phyloP scores from a whole-genome alignment of 176 grass and related monocot species.

The Metroxylon sagu region DNA sequence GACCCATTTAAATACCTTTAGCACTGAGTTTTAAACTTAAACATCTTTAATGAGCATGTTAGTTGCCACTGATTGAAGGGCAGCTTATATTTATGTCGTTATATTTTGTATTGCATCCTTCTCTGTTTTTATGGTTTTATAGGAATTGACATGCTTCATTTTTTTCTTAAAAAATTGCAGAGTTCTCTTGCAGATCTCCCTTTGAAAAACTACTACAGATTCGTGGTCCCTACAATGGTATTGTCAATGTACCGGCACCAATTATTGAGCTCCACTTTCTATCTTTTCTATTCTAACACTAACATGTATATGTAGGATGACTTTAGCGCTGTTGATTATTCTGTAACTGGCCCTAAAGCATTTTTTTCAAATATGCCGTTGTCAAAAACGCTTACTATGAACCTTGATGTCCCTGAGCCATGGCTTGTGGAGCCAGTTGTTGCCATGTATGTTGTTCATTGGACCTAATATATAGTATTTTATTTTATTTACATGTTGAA shows the following conservation, averaged over 20 bases:
- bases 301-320: slow-evolving; percentile 51
- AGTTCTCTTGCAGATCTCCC: slow-evolving; percentile 96
- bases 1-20: no score
- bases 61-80: no score
- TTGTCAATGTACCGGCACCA: neutral
- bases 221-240: slow-evolving; percentile 89
- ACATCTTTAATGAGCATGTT: no score
- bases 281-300: slow-evolving; percentile 13
- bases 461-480: no score
- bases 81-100: no score
- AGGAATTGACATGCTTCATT: no score
- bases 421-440: slow-evolving; percentile 97
- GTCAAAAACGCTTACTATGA: slow-evolving; percentile 97
- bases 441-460: slow-evolving; percentile 65
- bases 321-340: slow-evolving; percentile 75
- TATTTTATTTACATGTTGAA: no score
- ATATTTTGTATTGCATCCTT: no score
- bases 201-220: slow-evolving; percentile 97
- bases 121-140: no score
- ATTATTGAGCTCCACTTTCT: neutral
- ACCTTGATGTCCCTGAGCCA: slow-evolving; percentile 94
- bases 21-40: no score
- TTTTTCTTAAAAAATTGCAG: slow-evolving; percentile 22
- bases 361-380: slow-evolving; percentile 99
- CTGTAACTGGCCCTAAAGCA: slow-evolving; percentile 82